Conservation (phyloP, 108 stramenopile genomes). For the Conticribra guillardii region DNA sequence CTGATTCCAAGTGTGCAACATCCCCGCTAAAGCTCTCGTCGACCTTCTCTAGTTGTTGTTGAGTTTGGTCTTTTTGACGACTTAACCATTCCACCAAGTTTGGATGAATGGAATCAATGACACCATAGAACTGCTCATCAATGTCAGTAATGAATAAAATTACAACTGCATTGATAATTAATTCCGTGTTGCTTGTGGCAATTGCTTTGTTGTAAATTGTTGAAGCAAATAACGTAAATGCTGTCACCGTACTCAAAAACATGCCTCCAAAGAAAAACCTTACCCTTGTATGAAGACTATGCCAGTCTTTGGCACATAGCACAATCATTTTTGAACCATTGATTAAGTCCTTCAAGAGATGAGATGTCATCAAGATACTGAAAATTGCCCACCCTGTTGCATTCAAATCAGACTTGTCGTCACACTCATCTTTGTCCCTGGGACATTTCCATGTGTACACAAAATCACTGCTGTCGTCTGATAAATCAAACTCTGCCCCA, state of each 20-base stretch:
- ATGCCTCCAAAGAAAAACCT: slow-evolving; percentile 8
- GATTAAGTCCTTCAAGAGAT: slow-evolving; percentile 16
- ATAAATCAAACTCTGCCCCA: slow-evolving; percentile 19
- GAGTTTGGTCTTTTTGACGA: too few species aligned
- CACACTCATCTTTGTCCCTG: slow-evolving; percentile 7
- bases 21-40: too few species aligned
- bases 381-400: slow-evolving; percentile 18
- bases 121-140: slow-evolving; percentile 28
- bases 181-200: slow-evolving; percentile 18
- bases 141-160: slow-evolving; percentile 25
- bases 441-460: slow-evolving; percentile 25
- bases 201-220: slow-evolving; percentile 27
- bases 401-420: slow-evolving; percentile 8
- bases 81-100: too few species aligned
- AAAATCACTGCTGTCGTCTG: slow-evolving; percentile 24
- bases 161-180: slow-evolving; percentile 28
- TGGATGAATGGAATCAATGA: too few species aligned
- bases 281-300: background rate
- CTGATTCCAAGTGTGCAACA: too few species aligned
- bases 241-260: slow-evolving; percentile 10
- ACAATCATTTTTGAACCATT: slow-evolving; percentile 14
- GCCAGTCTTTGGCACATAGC: background rate
- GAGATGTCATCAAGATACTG: slow-evolving; percentile 12
- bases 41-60: too few species aligned
- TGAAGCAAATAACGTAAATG: slow-evolving; percentile 9